Base-by-base conservation (phyloP, 768 basidiomycete species). In the Cyathus striatus region DNA sequence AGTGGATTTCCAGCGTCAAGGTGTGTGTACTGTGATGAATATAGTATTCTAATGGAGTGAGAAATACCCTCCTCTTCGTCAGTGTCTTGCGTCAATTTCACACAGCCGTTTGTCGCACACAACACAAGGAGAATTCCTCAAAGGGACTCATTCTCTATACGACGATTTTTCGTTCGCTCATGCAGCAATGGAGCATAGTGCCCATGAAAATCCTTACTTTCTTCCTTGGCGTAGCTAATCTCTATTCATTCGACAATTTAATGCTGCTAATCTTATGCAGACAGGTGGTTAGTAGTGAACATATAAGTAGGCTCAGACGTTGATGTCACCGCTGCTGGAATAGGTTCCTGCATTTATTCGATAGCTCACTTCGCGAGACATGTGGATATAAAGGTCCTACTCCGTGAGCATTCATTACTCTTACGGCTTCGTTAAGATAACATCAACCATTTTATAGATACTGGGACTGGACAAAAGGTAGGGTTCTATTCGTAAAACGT, bases 381-480 rank as follows among this genome's bases (percentile, higher is more conserved):
- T 50, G 49, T 20, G 49, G 49, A n/a, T 50, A 50, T 26, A 34
- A 30, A 23, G 49, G 49, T 9, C 45, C 45, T 18, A 50, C 42
- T 24, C 49, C 49, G 46, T 50, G 33, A 13, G 48, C 16, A 30
- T 10, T 16, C 16, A 30, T 30, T 30, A 9, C 16, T 35, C 23
- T 12, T 22, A 17, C 22, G 18, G 32, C 26, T 12, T 22, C 17
- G 18, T 13, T 22, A 7, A 16, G 7, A 24, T 30, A 32, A 24
- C 21, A 21, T n/a, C 17, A 23, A 9, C 25, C 39, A 14, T 16
- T 17, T 22, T 23, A 1, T 35, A 50, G 49, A 32, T 50, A 37
- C 25, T 50, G 49, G 49, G 49, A 50, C 22, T 50, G 49, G 49
- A 42, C 49, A 4, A 41, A 42, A 39, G 49, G 46, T 46, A 22